Conservation (phyloP, 1,139 yeast genomes). For the Debaryomycetaceae sp. region DNA sequence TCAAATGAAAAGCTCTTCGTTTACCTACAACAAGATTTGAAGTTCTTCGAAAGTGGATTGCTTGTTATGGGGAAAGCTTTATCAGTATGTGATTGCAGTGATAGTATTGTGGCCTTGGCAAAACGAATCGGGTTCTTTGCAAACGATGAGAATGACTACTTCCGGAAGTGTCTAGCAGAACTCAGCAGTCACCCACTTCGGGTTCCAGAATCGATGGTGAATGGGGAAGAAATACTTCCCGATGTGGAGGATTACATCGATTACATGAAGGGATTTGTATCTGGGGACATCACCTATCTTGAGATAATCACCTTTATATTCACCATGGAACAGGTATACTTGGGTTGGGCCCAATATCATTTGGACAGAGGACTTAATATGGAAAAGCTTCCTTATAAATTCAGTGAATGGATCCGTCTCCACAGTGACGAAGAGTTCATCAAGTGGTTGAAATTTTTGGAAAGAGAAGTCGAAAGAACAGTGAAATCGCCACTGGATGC, state of each 20-base stretch:
- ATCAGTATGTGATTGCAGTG: conserved; percentile 37
- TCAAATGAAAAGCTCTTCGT: conserved; percentile 38
- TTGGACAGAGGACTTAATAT: conserved; percentile 16
- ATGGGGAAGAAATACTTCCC: conserved; percentile 15
- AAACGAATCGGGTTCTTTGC: conserved; percentile 52
- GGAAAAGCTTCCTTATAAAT: conserved; percentile 35
- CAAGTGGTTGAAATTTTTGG: conserved; percentile 45
- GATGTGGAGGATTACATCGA: conserved; percentile 36
- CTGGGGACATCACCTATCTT: conserved; percentile 30
- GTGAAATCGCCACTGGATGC: conserved; percentile 11
- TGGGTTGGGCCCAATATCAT: conserved; percentile 47
- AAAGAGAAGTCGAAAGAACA: conserved; percentile 41
- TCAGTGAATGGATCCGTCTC: conserved; percentile 49
- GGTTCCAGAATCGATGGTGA: conserved; percentile 6
- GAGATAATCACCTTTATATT: conserved; percentile 44
- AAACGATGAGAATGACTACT: conserved; percentile 48
- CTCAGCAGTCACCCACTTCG: conserved; percentile 14
- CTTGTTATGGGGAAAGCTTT: conserved; percentile 44
- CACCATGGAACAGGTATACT: conserved; percentile 49
- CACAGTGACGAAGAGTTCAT: conserved; percentile 47
- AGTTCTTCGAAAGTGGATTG: conserved; percentile 43
- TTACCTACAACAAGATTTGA: conserved; percentile 48
- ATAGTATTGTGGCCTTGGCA: conserved; percentile 36
- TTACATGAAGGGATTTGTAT: conserved; percentile 26
- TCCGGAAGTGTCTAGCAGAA: conserved; percentile 30